These are phyloP conservation scores for Volutella citrinella DNA, from an alignment of 2,329 filamentous ascomycete species.

Conservation along the genomic window DNA sequence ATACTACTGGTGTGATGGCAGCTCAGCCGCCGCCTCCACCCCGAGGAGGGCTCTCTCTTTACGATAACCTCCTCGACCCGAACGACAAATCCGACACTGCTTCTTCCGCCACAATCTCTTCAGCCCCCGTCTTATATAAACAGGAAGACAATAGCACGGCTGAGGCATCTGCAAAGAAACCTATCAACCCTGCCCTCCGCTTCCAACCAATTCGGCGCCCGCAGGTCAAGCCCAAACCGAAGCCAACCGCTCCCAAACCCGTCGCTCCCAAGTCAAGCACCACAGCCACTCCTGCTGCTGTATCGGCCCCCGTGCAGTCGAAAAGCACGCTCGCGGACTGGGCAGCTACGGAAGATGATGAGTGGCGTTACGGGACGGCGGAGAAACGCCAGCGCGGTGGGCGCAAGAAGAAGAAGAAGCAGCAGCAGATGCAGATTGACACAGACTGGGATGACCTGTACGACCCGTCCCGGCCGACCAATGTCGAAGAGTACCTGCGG, in stretches of 20 bases:
- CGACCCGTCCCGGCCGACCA: conserved; percentile 78
- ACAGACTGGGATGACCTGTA: conserved; percentile 93
- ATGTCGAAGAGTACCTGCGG: conserved; percentile 77
- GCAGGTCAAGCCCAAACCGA: conserved; percentile 54
- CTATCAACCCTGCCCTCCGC: conserved; percentile 60
- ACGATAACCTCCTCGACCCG: conserved; percentile 77
- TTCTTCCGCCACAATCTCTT: conserved; percentile 65
- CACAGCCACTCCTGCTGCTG: conserved; percentile 27
- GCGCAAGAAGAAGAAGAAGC: conserved; percentile 72
- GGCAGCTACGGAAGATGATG: conserved; percentile 73
- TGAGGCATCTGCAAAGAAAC: conserved; percentile 57
- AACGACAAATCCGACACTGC: conserved; percentile 42
- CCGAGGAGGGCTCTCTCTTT: conserved; percentile 64
- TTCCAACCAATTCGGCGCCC: conserved; percentile 86
- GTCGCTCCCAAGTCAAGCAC: conserved; percentile 31
- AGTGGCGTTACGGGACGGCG: conserved; percentile 64
- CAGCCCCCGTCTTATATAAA: conserved; percentile 71
- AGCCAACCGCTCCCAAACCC: conserved; percentile 54
- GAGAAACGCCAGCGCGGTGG: conserved; percentile 74
- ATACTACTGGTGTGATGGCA: too few species aligned
- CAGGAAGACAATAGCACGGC: conserved; percentile 44
- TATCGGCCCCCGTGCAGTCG: conserved; percentile 40
- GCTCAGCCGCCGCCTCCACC: conserved; percentile 37
- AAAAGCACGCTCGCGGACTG: conserved; percentile 80
- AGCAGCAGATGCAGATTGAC: conserved; percentile 54